Base-by-base conservation (phyloP, 345 rosid genomes). In the Acer campestre region DNA sequence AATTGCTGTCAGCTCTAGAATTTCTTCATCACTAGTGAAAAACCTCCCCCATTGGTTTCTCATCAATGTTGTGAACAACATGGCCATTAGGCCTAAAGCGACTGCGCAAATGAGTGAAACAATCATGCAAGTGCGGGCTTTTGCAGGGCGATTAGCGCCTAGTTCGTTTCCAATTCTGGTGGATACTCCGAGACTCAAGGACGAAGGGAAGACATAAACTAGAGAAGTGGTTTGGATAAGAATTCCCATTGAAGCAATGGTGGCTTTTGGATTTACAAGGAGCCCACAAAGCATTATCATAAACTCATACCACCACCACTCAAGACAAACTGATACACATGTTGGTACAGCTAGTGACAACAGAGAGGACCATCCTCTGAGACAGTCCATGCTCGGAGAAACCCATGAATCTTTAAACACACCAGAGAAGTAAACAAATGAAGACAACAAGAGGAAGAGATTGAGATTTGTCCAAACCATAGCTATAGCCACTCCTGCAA, bases 301-400 rank as follows among this genome's bases (percentile, higher is more conserved):
- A 76, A 96, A 82, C 80, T 96, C 99, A 25, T 96, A 96, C 99
- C 99, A 96, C 99, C 99, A 96, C 98, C 99, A 96, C 71, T 96
- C 99, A 29, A 96, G 90, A 78, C 99, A 96, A 38, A 96, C 99
- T 0, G 99, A 96, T 49, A 85, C 84, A 70, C 99, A 96, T 63
- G 91, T 96, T 7, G 99, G 99, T 63, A 96, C 83, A 0, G 99
- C 94, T 1, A 96, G 90, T 4, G 91, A 85, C n/a, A 96, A 90
- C 75, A 96, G 82, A 59, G 97, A 84, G 0, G 97, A 91, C 99
- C 99, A 96, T 29, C 97, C 98, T 73, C 81, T 82, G 1, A 96
- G 81, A 76, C 97, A 88, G 77, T 96, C 94, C 51, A 82, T 56
- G 85, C 94, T 88, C 7, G 94, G 94, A 76, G 90, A 55, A 42